Evolutionary conservation across 2,329 filamentous ascomycete species (phyloP).

Genomic region (Sarocladiaceae sp.): DNA sequence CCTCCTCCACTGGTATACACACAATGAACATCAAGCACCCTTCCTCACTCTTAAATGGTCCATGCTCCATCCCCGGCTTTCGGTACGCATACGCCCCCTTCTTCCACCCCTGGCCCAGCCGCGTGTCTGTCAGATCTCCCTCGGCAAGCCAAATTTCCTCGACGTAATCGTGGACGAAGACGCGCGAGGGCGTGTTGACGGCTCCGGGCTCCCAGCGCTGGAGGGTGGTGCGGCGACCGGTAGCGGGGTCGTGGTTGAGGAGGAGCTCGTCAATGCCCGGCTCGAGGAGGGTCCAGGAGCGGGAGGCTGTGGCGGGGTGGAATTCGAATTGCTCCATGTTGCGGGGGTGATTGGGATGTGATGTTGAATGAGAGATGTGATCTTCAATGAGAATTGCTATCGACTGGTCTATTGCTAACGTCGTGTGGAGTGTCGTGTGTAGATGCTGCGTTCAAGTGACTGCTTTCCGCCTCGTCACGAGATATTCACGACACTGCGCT

Average conservation of each 20-base stretch:
- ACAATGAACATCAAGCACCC: constrained; percentile 30
- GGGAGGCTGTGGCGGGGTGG: constrained; percentile 17
- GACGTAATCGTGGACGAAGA: constrained; percentile 29
- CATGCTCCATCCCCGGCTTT: constrained; percentile 32
- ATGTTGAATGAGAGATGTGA: too few species aligned
- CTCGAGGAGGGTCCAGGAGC: constrained; percentile 20
- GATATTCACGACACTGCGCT: too few species aligned
- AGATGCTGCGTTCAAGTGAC: too few species aligned
- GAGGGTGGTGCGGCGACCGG: constrained; percentile 23
- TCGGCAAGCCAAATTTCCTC: constrained; percentile 32
- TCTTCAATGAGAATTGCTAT: too few species aligned
- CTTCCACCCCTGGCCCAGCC: constrained; percentile 22
- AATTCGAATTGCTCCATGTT: constrained; percentile 23
- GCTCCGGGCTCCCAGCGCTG: constrained; percentile 30
- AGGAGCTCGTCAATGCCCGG: constrained; percentile 28
- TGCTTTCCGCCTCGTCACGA: too few species aligned
- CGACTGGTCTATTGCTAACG: too few species aligned
- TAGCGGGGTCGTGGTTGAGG: constrained; percentile 24
- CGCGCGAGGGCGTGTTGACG: constrained; percentile 17
- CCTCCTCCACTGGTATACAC: constrained; percentile 15
- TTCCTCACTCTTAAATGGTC: constrained; percentile 26
- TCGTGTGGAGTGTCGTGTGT: too few species aligned
- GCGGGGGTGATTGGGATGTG: not conserved
- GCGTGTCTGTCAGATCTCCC: constrained; percentile 27
- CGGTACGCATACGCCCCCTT: constrained; percentile 33